Base-by-base conservation (phyloP, 139 green algal genomes). In the Volvox reticuliferus region DNA sequence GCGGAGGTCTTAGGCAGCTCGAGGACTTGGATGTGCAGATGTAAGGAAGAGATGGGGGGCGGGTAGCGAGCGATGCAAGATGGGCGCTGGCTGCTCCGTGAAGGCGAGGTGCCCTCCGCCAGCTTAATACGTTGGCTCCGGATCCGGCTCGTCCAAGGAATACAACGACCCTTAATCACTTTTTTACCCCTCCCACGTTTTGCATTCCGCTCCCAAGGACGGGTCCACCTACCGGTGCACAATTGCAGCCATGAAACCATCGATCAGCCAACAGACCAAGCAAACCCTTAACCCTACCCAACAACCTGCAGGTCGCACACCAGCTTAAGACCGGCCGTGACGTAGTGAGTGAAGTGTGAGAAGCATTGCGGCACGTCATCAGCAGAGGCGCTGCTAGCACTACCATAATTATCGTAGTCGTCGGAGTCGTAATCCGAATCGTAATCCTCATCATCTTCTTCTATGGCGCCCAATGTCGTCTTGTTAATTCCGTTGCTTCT, bases 231-330 rank as follows among this genome's bases (percentile, higher is more conserved):
- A 17, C 62, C 17, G 19, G 17, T 19, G 62, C 62, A 17, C 62
- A 24, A n/a, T n/a, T n/a, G n/a, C 62, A 69, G 62, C 62, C 62
- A 17, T 19, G 17, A 19, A 69, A 19, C 19, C 17, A 69, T 19
- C 62, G 17, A 17, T 19, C 19, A 55, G 9, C 44, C 44, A 55
- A 55, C 9, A 55, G 9, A 55, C 44, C 44, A 55, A 55, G n/a
- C 9, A 55, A 55, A 55, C 44, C 9, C 44, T 55, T 55, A 55
- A 55, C 44, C 44, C 5, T 9, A 55, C 73, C 32, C 32, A 82
- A 35, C 80, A 30, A 92, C 89, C 89, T 94, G 93, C 36, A 95
- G 65, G 83, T 95, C 93, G 78, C 93, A 95, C 75, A 95, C 93
- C 61, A 95, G 83, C 81, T 93, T 93, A 82, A 32, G 61, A n/a